These are phyloP conservation scores for Colletotrichum cuscutae DNA, from an alignment of 2,329 filamentous ascomycete species.

Conservation along the genomic window DNA sequence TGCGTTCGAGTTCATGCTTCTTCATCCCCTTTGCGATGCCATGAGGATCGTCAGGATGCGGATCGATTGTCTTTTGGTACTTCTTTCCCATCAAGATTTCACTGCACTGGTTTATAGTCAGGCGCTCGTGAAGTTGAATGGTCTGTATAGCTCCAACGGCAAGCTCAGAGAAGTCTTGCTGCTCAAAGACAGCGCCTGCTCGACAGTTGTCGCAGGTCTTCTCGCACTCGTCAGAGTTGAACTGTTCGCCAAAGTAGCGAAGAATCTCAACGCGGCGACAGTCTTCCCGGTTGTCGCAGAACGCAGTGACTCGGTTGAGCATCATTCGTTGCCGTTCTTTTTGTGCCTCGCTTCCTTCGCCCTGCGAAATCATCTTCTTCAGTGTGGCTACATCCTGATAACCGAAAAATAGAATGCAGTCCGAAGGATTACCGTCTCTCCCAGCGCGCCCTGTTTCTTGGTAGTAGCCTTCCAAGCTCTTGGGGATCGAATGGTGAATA, in stretches of 20 bases:
- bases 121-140: slow-evolving; percentile 67
- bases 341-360: slow-evolving; percentile 80
- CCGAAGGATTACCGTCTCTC: slow-evolving; percentile 86
- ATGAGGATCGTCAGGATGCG: slow-evolving; percentile 67
- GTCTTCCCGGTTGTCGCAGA: slow-evolving; percentile 88
- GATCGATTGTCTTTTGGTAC: slow-evolving; percentile 65
- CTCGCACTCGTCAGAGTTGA: slow-evolving; percentile 76
- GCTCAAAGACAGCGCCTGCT: slow-evolving; percentile 75
- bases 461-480: slow-evolving; percentile 97
- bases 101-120: slow-evolving; percentile 84
- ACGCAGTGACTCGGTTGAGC: slow-evolving; percentile 86
- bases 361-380: slow-evolving; percentile 84
- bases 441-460: slow-evolving; percentile 97
- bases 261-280: slow-evolving; percentile 90
- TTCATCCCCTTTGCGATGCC: slow-evolving; percentile 77
- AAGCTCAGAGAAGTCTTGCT: slow-evolving; percentile 80
- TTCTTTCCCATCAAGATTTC: slow-evolving; percentile 82
- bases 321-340: slow-evolving; percentile 87
- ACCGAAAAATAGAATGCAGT: slow-evolving; percentile 90
- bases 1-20: slow-evolving; percentile 80
- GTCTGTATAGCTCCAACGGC: slow-evolving; percentile 78
- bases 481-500: slow-evolving; percentile 91
- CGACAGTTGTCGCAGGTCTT: slow-evolving; percentile 90
- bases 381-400: slow-evolving; percentile 81
- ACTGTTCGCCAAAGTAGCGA: slow-evolving; percentile 92